phyloP scores from a whole-genome alignment of 129 eudicot genomes.

The Helianthus tuberosus region DNA sequence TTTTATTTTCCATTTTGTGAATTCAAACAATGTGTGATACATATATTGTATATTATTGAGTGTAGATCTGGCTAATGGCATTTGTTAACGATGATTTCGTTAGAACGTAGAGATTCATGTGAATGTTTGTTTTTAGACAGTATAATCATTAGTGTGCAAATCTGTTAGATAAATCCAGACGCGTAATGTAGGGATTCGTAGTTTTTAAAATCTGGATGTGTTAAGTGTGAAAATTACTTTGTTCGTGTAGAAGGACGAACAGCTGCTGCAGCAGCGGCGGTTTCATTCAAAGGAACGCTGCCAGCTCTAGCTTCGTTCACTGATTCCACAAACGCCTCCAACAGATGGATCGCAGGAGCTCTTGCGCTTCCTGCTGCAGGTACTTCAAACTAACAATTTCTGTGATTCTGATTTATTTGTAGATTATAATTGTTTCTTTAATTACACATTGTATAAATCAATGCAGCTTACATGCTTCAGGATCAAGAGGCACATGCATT shows the following conservation, averaged over 20 bases:
- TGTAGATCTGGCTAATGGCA: constrained; percentile 4
- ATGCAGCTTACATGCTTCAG: constrained; percentile 81
- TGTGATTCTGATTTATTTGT: neutral
- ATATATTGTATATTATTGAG: neutral
- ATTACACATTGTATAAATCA: constrained; percentile 24
- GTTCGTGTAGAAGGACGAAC: constrained; percentile 63
- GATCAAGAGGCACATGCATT: constrained; percentile 92
- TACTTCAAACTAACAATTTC: constrained; percentile 14
- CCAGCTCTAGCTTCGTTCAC: constrained; percentile 60
- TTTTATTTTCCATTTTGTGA: neutral
- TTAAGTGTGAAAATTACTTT: neutral
- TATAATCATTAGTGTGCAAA: neutral
- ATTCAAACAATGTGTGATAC: neutral
- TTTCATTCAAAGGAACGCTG: constrained; percentile 59
- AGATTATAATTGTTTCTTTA: neutral
- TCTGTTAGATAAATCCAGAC: neutral
- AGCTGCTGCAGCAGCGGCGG: constrained; percentile 62
- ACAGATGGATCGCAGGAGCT: constrained; percentile 68
- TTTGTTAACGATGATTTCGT: neutral
- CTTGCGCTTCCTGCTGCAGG: constrained; percentile 97
- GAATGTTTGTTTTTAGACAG: constrained; percentile 2
- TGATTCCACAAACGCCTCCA: constrained; percentile 52
- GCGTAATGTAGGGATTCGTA: constrained; percentile 3
- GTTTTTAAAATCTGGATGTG: neutral
- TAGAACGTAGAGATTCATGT: neutral